Conservation (phyloP, 139 green algal species). For the Chlamydomonas asymmetrica region DNA sequence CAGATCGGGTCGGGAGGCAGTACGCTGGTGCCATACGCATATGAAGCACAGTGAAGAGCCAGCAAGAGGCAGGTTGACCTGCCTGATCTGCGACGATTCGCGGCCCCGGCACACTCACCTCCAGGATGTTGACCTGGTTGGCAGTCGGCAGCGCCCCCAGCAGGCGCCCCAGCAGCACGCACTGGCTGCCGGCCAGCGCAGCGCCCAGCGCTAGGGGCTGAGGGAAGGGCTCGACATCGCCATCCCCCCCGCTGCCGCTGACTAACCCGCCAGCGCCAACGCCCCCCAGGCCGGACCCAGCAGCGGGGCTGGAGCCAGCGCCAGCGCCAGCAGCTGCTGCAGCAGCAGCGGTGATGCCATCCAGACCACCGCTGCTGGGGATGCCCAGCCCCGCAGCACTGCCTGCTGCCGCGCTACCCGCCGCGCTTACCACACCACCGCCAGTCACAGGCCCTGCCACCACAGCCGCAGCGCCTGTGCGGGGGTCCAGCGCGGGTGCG, state of each 20-base stretch:
- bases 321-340: neutral
- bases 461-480: constrained; percentile 2
- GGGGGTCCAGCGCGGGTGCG: constrained; percentile 27
- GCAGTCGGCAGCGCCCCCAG: constrained; percentile 36
- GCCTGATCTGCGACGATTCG: neutral
- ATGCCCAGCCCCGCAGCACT: neutral
- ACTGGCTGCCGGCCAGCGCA: constrained; percentile 61
- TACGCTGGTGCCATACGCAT: no score
- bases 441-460: neutral
- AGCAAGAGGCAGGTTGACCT: neutral
- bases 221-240: constrained; percentile 45
- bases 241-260: constrained; percentile 4
- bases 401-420: neutral
- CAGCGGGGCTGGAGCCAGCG: neutral
- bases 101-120: constrained; percentile 35
- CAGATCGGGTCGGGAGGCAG: no score
- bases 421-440: neutral
- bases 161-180: constrained; percentile 62
- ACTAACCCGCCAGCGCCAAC: neutral
- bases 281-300: neutral
- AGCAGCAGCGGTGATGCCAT: neutral
- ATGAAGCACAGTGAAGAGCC: no score
- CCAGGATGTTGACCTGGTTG: constrained; percentile 57
- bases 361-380: neutral
- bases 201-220: constrained; percentile 58